Evolutionary conservation across 768 basidiomycete species (phyloP), one percentile per base, ranked within the genome.

Genomic region (Crassisporium funariophilum): DNA sequence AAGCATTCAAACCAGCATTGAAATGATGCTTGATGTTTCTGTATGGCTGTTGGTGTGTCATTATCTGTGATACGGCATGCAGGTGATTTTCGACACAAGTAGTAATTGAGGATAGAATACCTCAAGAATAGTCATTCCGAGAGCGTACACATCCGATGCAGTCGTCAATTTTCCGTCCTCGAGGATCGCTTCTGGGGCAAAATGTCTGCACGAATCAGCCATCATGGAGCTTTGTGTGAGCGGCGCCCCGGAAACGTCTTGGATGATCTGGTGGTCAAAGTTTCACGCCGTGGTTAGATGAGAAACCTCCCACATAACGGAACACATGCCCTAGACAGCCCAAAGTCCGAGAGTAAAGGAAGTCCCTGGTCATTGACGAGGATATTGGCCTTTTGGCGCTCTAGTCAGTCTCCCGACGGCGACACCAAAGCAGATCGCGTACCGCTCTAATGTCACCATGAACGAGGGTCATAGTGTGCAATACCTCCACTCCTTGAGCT

Each of bases 91-190:
- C n/a, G 11, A 38, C 12, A 27, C 19, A 31, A 20, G n/a, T 33
- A 31, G 33, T 13, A 19, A 41, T 16, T 43, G 21, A 16, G 8
- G 24, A 6, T 22, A 46, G 23, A 22, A 1, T 4, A 40, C 80
- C 72, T 83, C 81, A 12, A 83, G 64, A 27, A 79, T 66, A 1
- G 81, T 81, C 81, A 83, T 83, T 6, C 65, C 78, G 22, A 71
- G 74, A 8, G 81, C 72, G 48, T 81, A 83, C 11, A 83, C 70
- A 55, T 83, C 81, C 11, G 78, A 74, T 22, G 63, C 63, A 5
- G 66, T 64, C 0, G 76, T 77, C 19, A 83, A 62, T 4, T 69
- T 68, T 5, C 76, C 79, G 53, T 73, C 69, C 11, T 76, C 77
- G 41, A 69, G 61, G 52, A 74, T 80, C 7, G 81, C 64, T 55